Percentiles rank a stretch among this genome's conserved stretches.
These are phyloP conservation scores for Phaffomyces antillensis DNA, from an alignment of 805 yeast genomes.

Conservation along the genomic window DNA sequence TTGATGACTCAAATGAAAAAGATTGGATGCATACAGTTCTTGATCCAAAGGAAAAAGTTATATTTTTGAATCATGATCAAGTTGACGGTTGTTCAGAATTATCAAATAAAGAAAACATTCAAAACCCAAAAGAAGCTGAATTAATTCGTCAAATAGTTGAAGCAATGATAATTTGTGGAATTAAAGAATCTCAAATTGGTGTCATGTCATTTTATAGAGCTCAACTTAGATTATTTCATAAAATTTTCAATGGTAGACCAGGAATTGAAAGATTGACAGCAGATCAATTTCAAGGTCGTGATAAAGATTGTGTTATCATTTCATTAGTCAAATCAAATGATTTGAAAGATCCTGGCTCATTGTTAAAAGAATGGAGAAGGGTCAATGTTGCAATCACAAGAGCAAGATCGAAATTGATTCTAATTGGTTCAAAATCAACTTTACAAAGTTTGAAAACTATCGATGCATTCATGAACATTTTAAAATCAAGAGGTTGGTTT, in stretches of 20 bases:
- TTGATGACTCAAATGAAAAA: not conserved
- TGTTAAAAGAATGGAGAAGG: conserved; percentile 84
- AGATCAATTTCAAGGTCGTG: conserved; percentile 94
- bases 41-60: conserved; percentile 49
- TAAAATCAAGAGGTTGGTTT: conserved; percentile 57
- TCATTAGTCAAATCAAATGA: conserved; percentile 82
- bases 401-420: conserved; percentile 74
- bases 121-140: conserved; percentile 66
- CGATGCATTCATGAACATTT: conserved; percentile 51
- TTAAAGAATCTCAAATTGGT: conserved; percentile 57
- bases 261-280: conserved; percentile 82
- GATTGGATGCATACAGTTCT: conserved; percentile 56
- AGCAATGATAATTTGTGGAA: conserved; percentile 53
- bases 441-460: conserved; percentile 45
- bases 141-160: conserved; percentile 57
- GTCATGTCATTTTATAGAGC: conserved; percentile 86
- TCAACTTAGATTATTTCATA: conserved; percentile 51
- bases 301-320: conserved; percentile 83
- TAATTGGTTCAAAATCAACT: conserved; percentile 73
- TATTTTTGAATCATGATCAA: conserved; percentile 74
- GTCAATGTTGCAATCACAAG: conserved; percentile 93
- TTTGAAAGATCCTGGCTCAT: conserved; percentile 60
- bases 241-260: conserved; percentile 23
- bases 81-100: conserved; percentile 50
- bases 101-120: conserved; percentile 55